These are phyloP conservation scores for Solanum raphanifolium DNA, from an alignment of 257 asterid species.

Conservation along the genomic window DNA sequence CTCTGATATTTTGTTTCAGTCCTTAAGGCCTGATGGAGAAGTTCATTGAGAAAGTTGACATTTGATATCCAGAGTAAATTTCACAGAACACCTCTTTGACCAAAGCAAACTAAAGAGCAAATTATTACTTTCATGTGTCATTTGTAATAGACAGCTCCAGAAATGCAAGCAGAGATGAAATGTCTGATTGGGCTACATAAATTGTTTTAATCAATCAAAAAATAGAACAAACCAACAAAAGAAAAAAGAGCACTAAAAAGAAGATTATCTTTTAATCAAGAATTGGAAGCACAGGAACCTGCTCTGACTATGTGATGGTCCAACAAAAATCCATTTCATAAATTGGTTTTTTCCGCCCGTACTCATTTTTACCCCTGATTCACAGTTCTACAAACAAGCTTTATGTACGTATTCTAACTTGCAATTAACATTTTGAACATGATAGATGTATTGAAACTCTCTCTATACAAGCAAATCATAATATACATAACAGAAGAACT, in stretches of 20 bases:
- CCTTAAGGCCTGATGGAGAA: background rate
- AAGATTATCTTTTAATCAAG: background rate
- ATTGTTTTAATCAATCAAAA: background rate
- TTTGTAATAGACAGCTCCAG: background rate
- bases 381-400: background rate
- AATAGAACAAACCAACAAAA: background rate
- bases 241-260: background rate
- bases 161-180: background rate
- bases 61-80: background rate
- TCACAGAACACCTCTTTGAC: background rate
- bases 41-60: background rate
- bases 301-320: background rate
- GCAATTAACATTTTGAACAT: background rate
- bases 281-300: background rate
- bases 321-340: background rate
- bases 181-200: background rate
- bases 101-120: background rate
- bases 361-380: background rate
- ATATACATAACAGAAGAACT: background rate
- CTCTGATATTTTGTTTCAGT: background rate
- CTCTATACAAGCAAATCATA: background rate
- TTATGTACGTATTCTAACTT: background rate
- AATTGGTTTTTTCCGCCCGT: background rate
- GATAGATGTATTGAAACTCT: background rate
- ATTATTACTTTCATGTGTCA: background rate